These are phyloP conservation scores for Pseudogymnoascus sp. DNA, from an alignment of 2,329 filamentous ascomycete genomes.

Conservation along the genomic window DNA sequence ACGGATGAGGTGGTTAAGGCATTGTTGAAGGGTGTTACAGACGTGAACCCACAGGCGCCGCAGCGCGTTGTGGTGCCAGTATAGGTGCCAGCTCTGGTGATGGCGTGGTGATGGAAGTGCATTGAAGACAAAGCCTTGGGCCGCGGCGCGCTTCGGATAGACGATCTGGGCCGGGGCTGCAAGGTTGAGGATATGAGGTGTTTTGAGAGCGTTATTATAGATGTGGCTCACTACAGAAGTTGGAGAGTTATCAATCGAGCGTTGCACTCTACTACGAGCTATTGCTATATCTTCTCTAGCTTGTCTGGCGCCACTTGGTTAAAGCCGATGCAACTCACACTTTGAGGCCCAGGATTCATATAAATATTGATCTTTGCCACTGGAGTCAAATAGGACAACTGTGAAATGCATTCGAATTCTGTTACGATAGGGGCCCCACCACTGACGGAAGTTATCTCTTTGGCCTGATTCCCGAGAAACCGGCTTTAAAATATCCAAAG, in stretches of 20 bases:
- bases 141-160: slow-evolving; percentile 21
- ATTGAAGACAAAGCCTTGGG: background rate
- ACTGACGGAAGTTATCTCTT: background rate
- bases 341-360: background rate
- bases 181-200: background rate
- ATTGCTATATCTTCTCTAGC: background rate
- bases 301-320: too few relatives aligned
- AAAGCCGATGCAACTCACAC: background rate
- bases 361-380: background rate
- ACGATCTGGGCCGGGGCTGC: background rate
- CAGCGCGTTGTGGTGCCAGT: slow-evolving; percentile 28
- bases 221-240: background rate
- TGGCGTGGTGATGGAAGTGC: background rate
- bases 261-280: background rate
- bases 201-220: slow-evolving; percentile 1
- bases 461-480: background rate
- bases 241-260: background rate
- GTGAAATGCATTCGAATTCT: background rate
- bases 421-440: background rate
- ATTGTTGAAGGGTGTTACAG: slow-evolving; percentile 75
- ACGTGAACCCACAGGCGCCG: slow-evolving; percentile 67
- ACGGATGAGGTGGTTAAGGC: slow-evolving; percentile 75
- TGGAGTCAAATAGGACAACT: background rate
- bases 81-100: slow-evolving; percentile 20
- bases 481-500: too few relatives aligned